Conservation (phyloP, 2,329 filamentous ascomycete genomes). For the Paecilomyces formosus region DNA sequence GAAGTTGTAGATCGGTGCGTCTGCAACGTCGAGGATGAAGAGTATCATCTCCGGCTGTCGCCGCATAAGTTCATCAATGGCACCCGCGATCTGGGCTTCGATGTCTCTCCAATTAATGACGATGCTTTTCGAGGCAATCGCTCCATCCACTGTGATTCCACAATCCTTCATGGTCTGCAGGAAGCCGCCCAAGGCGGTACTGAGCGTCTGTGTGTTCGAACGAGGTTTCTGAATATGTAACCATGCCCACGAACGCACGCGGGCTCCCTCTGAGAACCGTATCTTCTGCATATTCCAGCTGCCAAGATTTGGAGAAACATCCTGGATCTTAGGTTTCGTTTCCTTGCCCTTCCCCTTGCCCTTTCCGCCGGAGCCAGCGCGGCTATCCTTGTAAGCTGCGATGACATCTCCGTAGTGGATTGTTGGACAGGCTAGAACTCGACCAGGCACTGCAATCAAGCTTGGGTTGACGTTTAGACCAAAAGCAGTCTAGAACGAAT, state of each 20-base stretch:
- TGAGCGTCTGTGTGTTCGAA: slow-evolving; percentile 3
- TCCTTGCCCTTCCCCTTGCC: background rate
- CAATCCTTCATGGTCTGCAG: background rate
- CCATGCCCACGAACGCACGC: slow-evolving; percentile 20
- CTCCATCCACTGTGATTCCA: background rate
- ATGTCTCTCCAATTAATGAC: slow-evolving; percentile 7
- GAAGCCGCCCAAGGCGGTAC: background rate
- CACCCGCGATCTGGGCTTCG: slow-evolving; percentile 13
- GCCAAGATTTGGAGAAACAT: background rate
- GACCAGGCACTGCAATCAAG: slow-evolving; percentile 65
- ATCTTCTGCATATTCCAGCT: slow-evolving; percentile 62
- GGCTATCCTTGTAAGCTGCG: background rate
- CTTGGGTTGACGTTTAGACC: slow-evolving; percentile 43
- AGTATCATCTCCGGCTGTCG: slow-evolving; percentile 42
- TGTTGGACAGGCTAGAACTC: slow-evolving; percentile 56
- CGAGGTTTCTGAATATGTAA: slow-evolving; percentile 4
- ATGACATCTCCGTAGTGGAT: slow-evolving; percentile 47
- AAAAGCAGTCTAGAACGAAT: slow-evolving; percentile 42
- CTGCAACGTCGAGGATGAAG: slow-evolving; percentile 49
- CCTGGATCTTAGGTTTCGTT: background rate
- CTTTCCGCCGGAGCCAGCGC: background rate
- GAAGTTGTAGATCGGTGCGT: slow-evolving; percentile 51
- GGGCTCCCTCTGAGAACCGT: slow-evolving; percentile 48
- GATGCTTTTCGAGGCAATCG: slow-evolving; percentile 2
- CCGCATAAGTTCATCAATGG: slow-evolving; percentile 14